These are phyloP conservation scores for Geosmithia flava DNA, from an alignment of 2,329 filamentous ascomycete genomes.

Conservation along the genomic window DNA sequence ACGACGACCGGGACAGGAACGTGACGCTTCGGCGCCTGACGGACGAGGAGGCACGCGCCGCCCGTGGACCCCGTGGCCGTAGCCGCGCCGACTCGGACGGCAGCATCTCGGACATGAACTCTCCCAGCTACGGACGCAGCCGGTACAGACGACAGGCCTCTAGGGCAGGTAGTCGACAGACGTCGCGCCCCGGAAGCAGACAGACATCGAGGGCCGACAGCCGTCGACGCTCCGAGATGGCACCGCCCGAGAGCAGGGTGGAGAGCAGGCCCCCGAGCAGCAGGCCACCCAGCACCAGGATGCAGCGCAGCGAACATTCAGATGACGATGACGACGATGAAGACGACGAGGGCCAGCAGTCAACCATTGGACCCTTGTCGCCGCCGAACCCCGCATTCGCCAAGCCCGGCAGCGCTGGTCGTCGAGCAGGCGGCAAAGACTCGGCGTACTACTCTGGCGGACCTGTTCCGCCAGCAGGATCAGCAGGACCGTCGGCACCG, in stretches of 20 bases:
- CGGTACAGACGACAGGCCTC: conserved; percentile 41
- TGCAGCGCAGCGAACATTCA: no score
- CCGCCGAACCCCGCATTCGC: conserved; percentile 47
- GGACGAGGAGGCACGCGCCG: conserved; percentile 41
- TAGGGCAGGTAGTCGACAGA: conserved; percentile 32
- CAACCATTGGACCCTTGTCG: neutral
- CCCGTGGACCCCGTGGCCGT: conserved; percentile 23
- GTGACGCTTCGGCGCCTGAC: conserved; percentile 50
- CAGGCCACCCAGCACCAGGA: neutral
- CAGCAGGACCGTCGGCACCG: conserved; percentile 26
- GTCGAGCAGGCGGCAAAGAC: conserved; percentile 36
- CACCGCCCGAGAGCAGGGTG: conserved; percentile 28
- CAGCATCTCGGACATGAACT: conserved; percentile 44
- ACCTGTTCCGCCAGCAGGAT: conserved; percentile 21
- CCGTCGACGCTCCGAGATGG: neutral
- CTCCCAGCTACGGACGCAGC: conserved; percentile 27
- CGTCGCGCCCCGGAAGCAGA: conserved; percentile 32
- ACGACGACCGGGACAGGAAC: conserved; percentile 47
- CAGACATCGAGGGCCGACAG: conserved; percentile 13
- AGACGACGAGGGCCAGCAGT: neutral
- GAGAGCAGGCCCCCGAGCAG: conserved; percentile 4
- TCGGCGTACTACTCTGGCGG: conserved; percentile 47
- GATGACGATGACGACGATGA: neutral
- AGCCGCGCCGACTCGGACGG: conserved; percentile 38
- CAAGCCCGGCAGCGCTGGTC: conserved; percentile 26